Conservation (phyloP, 108 stramenopile genomes). For the Seminavis robusta region DNA sequence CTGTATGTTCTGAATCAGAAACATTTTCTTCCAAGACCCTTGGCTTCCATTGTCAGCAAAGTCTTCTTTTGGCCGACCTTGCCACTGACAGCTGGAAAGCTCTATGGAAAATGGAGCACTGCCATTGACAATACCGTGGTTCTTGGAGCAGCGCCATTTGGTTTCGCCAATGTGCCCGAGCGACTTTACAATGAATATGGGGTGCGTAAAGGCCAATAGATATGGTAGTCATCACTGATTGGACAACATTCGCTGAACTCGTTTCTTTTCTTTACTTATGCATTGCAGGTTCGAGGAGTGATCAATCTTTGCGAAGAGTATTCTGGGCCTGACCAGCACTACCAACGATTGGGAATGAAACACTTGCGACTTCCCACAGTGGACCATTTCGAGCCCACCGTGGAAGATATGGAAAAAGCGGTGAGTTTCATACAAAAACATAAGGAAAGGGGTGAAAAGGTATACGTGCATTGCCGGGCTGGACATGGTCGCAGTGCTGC, state of each 20-base stretch:
- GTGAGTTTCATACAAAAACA: slow-evolving; percentile 69
- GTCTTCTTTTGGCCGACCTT: slow-evolving; percentile 80
- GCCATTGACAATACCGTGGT: slow-evolving; percentile 71
- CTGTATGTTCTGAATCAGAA: slow-evolving; percentile 80
- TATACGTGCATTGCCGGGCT: slow-evolving; percentile 86
- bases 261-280: neutral
- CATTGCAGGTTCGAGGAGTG: slow-evolving; percentile 42
- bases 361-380: slow-evolving; percentile 71
- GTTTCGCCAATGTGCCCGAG: slow-evolving; percentile 58
- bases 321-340: slow-evolving; percentile 53
- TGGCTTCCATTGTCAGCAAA: slow-evolving; percentile 57
- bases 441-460: slow-evolving; percentile 45
- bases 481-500: slow-evolving; percentile 85
- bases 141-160: slow-evolving; percentile 80
- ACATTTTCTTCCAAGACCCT: slow-evolving; percentile 57
- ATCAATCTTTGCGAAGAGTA: slow-evolving; percentile 88
- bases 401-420: slow-evolving; percentile 65
- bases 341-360: slow-evolving; percentile 65
- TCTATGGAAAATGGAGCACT: slow-evolving; percentile 64
- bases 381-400: slow-evolving; percentile 83
- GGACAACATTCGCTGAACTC: neutral
- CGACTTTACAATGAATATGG: slow-evolving; percentile 47
- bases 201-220: slow-evolving; percentile 12
- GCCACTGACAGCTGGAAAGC: slow-evolving; percentile 58
- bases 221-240: neutral